Evolutionary conservation across 1,284 basidiomycete species (phyloP), one percentile per base, ranked within the genome.

Genomic region (Cryptococcus deneoformans): DNA sequence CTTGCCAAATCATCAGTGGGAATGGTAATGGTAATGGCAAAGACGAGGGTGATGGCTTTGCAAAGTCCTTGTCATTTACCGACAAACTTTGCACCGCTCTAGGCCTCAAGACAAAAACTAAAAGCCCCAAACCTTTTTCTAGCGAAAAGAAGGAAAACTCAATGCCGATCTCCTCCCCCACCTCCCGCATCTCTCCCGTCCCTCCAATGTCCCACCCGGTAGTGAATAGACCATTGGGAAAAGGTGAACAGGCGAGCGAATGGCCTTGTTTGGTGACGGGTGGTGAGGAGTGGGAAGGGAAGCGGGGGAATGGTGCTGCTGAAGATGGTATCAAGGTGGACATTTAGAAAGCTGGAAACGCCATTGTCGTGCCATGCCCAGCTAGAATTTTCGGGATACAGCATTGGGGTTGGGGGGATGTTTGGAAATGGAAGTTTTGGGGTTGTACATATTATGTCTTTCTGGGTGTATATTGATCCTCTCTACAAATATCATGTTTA

Each of bases 251-350:
- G 16, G 58, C 46, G 52, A 53, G 24, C 10, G 52, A 60, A 38
- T 60, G 58, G 58, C 58, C 58, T 37, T 60, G 58, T 36, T 45
- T 60, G 2, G 51, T 52, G 2, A 60, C 54, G 7, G 58, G 58
- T 34, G 58, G 58, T 34, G 54, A 60, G 35, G 58, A 57, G 34
- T 53, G 52, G 48, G 45, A 11, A 29, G 42, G 42, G 29, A 36
- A 53, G 10, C 43, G 42, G 20, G 20, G 12, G 16, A 38, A 29
- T 24, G 29, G 12, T 16, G 37, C 36, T 16, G 12, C 12, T 7
- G 45, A 24, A 20, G 24, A 37, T 38, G 36, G 52, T 24, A 11
- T 36, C 29, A 36, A n/a, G 11, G 29, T 40, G 39, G 20, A 46
- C 29, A 34, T 40, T 44, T 58, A 37, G 45, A 10, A 0, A 46